A percentile compares a stretch with the other conserved stretches of the same genome.
Conservation (phyloP, 2,329 filamentous ascomycete genomes). For the Ceratocystis harringtonii region DNA sequence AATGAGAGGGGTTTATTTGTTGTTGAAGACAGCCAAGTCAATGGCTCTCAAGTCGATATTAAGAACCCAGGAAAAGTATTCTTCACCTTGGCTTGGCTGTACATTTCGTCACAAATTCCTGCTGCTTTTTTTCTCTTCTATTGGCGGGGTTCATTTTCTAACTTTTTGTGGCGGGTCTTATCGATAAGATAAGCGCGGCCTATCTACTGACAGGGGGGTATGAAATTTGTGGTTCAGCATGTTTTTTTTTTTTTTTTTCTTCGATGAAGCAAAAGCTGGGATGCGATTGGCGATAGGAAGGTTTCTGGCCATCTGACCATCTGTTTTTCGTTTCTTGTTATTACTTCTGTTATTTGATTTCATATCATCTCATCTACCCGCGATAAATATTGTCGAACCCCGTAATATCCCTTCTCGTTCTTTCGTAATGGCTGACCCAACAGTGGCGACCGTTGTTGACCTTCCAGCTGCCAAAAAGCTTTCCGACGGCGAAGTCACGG, state of each 20-base stretch:
- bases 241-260: not conserved
- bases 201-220: not conserved
- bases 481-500: slow-evolving; percentile 1
- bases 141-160: slow-evolving; percentile 14
- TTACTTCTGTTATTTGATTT: too few species aligned
- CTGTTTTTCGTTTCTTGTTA: too few species aligned
- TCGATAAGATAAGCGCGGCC: slow-evolving; percentile 15
- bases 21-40: not conserved
- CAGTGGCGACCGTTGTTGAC: slow-evolving; percentile 4
- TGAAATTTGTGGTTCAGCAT: slow-evolving; percentile 1
- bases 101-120: not conserved
- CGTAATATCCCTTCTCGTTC: too few species aligned
- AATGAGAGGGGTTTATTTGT: not conserved
- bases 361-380: too few species aligned
- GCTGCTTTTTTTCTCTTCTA: too few species aligned
- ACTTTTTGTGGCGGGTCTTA: slow-evolving; percentile 22
- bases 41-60: not conserved
- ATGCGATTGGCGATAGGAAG: too few species aligned
- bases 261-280: not conserved
- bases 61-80: not conserved
- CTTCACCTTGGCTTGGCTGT: not conserved
- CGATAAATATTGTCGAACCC: too few species aligned
- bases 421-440: not conserved
- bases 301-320: too few species aligned
- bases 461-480: slow-evolving; percentile 11